Evolutionary conservation across 805 yeast genomes (phyloP), one percentile per base, ranked within the genome.

Genomic region (Isabelozyma pseudorhagii): DNA sequence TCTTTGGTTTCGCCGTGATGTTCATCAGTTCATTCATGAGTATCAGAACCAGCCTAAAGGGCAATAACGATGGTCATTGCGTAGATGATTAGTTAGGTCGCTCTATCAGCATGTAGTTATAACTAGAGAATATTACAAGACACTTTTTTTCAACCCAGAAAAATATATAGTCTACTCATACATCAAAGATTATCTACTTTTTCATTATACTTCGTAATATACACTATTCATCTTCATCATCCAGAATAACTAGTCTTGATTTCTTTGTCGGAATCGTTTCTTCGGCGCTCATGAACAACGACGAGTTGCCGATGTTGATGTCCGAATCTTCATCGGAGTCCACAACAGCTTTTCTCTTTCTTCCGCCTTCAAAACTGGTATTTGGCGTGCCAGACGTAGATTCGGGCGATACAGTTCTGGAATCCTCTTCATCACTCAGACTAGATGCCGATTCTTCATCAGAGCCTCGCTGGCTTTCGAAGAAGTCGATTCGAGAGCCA

Each of bases 1-100:
- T 67, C 0, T 90, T 93, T 67, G 98, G 98, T 0, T 66, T 84
- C 38, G 53, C 79, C 2, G 87, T 93, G 13, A 87, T 93, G 94
- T 54, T 89, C 29, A 71, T 90, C 11, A 87, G 96, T n/a, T 84
- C 96, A 0, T 68, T 79, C 15, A 92, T 87, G 73, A 88, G 96
- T 1, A 74, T 89, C 3, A 51, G 75, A 13, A 71, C 75, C 38
- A 71, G 83, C 25, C 34, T 77, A 11, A 61, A 66, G 8, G 54
- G 50, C 38, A 72, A 66, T 8, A 69, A 66, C 9, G 78, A 67
- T 17, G 80, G 73, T 27, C 85, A 83, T 53, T 84, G 89, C 64
- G 72, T 69, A 40, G 66, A 55, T 25, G 73, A 67, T 49, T 64
- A 60, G 49, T 18, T 14, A 11, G 25, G 25, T 2, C 25, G 25